Base-by-base conservation (phyloP, 208 protist species). In the Porcisia hertigi region DNA sequence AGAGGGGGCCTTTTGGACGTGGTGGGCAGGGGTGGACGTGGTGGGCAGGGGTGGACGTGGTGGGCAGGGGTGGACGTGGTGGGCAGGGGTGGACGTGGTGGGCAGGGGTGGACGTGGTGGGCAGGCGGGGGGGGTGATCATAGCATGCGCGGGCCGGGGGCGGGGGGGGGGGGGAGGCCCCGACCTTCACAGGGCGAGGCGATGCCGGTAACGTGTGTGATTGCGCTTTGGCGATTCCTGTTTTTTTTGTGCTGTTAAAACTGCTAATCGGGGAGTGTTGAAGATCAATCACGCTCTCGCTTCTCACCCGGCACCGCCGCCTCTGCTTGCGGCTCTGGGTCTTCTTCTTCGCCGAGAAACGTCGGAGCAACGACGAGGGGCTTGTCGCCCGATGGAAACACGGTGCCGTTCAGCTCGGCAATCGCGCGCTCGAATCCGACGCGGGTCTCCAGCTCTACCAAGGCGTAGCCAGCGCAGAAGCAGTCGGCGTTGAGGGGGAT, bases 271-370 rank as follows among this genome's bases (percentile, higher is more conserved):
- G 8, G 45, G 8, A 11, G 14, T 30, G n/a, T 9, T 16, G 52
- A 25, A n/a, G 67, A 2, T 57, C 43, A 67, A 16, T 67, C 62
- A 14, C 86, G 86, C 5, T 43, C 49, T 25, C 88, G 82, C 69
- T 92, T 91, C 14, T 87, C 82, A 30, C 73, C 82, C 43, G 79
- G 34, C 36, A 69, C 65, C 3, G 53, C 49, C 2, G 58, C 67
- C 54, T 72, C 77, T 34, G 71, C 75, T 43, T 83, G 72, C 30
- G 76, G 78, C 39, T 88, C 81, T 23, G 45, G 69, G 4, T 86
- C 87, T 36, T 94, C 90, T 57, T 94, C 86, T 76, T 96, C 92
- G 2, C 81, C 92, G 1, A 96, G 63, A 75, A 96, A 96, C 0
- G 90, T 89, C 8, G 90, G 81, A 3, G 86, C 83, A 14, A 93